phyloP scores from a whole-genome alignment of 139 green algal species.

The Coccomyxa sp. region DNA sequence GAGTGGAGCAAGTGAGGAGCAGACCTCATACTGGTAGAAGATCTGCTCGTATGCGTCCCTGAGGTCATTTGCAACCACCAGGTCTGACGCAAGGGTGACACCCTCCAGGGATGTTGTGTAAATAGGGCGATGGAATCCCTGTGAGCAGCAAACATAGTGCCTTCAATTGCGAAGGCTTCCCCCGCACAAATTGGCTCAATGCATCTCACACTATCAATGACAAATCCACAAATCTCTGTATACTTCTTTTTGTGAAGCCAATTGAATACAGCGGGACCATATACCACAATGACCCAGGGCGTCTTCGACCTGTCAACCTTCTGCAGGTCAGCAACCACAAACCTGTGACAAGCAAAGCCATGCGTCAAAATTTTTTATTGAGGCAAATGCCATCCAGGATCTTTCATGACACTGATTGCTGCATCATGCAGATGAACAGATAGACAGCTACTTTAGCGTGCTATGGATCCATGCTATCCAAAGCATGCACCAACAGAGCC shows the following conservation, averaged over 20 bases:
- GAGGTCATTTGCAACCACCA: constrained; percentile 27
- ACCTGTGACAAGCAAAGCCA: background rate
- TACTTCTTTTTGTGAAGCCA: too few species aligned
- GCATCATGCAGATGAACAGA: background rate
- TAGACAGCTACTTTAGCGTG: background rate
- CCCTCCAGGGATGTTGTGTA: constrained; percentile 46
- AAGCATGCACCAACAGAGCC: background rate
- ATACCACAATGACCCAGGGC: constrained; percentile 51
- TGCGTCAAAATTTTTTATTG: too few species aligned
- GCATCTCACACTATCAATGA: background rate
- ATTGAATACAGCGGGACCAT: background rate
- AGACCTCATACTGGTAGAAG: constrained; percentile 6
- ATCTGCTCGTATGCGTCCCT: background rate
- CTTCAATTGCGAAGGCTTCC: background rate
- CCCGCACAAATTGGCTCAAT: background rate
- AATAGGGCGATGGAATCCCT: constrained; percentile 34
- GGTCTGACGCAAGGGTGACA: constrained; percentile 30
- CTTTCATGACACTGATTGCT: background rate
- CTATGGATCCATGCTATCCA: background rate
- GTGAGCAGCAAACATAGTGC: background rate
- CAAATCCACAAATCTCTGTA: too few species aligned
- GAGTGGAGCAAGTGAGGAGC: background rate
- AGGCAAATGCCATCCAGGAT: too few species aligned
- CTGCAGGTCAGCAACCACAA: constrained; percentile 29
- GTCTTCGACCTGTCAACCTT: constrained; percentile 39